Evolutionary conservation across 2,329 filamentous ascomycete species (phyloP), one percentile per base, ranked within the genome.

Genomic region (Clarireedia sp.): DNA sequence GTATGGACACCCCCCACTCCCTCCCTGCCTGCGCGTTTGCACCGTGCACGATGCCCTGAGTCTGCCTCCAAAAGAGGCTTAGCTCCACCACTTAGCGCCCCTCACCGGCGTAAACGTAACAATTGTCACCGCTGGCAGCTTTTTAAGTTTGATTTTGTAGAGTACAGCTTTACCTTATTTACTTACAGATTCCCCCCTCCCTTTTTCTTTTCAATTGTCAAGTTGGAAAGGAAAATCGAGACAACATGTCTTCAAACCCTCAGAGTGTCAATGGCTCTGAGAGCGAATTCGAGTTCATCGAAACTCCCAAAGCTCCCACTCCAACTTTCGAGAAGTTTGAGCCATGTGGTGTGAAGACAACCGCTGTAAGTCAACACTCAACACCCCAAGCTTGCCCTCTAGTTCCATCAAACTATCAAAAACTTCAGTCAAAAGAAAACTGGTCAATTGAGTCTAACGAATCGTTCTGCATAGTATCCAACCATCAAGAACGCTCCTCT

Each of bases 401-500:
- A 59, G 36, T 50, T 36, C 40, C 52, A 44, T 36, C 24, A 49
- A 24, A 9, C 29, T 36, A 16, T 19, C n/a, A n/a, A n/a, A n/a
- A n/a, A n/a, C n/a, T 23, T 6, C 24, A 5, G 24, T 10, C 10
- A n/a, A 44, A n/a, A 16, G n/a, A 2, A 17, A 5, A 49, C 59
- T 56, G 58, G 63, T 70, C 61, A 69, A 61, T 62, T 62, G 54
- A 60, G 38, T 61, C 60, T 53, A 63, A 51, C 64, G 65, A 55
- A 62, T 51, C 55, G 50, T 36, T 58, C 36, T 43, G 24, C 5
- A 62, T 68, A 95, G 91, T 92, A 83, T 67, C 86, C 89, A 33
- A 75, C 90, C 59, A 97, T 97, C 75, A 89, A 95, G 71, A 97
- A 97, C 82, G 89, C 85, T 48, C 90, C 94, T 62, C 83, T 97